Base-by-base conservation (phyloP, 1,284 basidiomycete genomes). In the Ceratobasidium theobromae region DNA sequence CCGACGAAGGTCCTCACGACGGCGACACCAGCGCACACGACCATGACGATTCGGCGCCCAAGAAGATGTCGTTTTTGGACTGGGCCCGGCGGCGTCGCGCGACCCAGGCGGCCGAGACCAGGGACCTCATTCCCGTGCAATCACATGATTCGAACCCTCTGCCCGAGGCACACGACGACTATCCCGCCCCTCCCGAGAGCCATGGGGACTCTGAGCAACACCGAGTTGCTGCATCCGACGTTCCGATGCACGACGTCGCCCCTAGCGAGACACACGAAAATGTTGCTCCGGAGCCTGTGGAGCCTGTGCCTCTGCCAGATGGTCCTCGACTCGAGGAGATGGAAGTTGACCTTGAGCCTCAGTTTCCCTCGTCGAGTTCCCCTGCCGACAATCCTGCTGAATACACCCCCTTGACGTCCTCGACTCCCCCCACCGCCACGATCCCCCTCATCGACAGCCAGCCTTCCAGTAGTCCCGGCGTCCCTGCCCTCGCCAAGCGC, bases 61-160 rank as follows among this genome's bases (percentile, higher is more conserved):
- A 64, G 16, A 64, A 64, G 60, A 40, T 64, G 25, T 64, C 60
- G 4, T 64, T 64, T 18, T 25, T 53, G 25, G 60, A 64, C 46
- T 64, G 60, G 60, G 49, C 48, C 12, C 60, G 60, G 45, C 33
- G 60, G 14, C 16, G 54, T 4, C 60, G 60, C 33, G 48, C 49
- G 5, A 52, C 60, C 4, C 60, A 64, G 11, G 48, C 38, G 4
- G 49, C 49, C 1, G 49, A 52, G 2, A 60, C 57, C 28, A 60
- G 32, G 33, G 58, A 52, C 25, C 4, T 40, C 32, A 2, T 45
- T 1, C 33, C 49, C 4, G 12, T 21, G 3, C 5, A 23, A 4
- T 21, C n/a, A 23, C 45, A 11, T 21, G n/a, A 25, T 4, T 21
- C 21, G 23, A 23, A 48, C 6, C 11, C 21, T 48, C 45, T 23